A percentile compares a stretch with the other conserved stretches of the same genome.
phyloP scores from a whole-genome alignment of 495 filamentous ascomycete species.

The Stereocaulon alpinum region DNA sequence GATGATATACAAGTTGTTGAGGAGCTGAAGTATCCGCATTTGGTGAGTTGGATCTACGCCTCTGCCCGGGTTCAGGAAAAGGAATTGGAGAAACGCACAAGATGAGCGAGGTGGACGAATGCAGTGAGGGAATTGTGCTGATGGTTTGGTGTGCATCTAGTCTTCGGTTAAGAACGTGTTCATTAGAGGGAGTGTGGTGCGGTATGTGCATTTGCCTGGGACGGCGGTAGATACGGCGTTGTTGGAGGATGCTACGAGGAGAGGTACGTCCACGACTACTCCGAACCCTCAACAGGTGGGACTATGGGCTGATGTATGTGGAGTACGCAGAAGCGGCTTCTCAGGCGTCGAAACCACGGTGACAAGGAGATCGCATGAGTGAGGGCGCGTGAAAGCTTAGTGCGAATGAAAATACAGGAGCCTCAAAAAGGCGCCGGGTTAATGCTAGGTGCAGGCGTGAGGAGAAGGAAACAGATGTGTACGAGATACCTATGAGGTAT shows the following conservation, averaged over 20 bases:
- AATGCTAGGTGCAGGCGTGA: too few species aligned
- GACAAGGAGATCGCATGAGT: too few species aligned
- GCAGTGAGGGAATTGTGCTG: too few species aligned
- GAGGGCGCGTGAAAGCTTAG: too few species aligned
- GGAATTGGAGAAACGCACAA: too few species aligned
- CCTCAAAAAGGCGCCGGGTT: not conserved
- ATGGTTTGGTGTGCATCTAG: slow-evolving; percentile 22
- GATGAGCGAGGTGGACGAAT: not conserved
- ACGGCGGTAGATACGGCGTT: slow-evolving; percentile 78
- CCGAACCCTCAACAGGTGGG: too few species aligned
- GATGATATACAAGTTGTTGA: slow-evolving; percentile 89
- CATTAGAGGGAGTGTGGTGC: slow-evolving; percentile 89
- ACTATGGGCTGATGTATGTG: too few species aligned
- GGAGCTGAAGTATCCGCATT: slow-evolving; percentile 82
- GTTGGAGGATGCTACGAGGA: slow-evolving; percentile 89
- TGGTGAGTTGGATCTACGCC: slow-evolving; percentile 42
- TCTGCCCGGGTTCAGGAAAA: too few species aligned
- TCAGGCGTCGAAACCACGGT: slow-evolving; percentile 35
- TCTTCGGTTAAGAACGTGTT: slow-evolving; percentile 97
- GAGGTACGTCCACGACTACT: too few species aligned
- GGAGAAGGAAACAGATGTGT: not conserved
- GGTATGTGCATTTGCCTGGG: slow-evolving; percentile 89
- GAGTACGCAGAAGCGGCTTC: slow-evolving; percentile 46
- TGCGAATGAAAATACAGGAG: not conserved
- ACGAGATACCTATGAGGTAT: not conserved